Evolutionary conservation across 2,329 filamentous ascomycete genomes (phyloP).

Genomic region (Incumbomyces delicatus): DNA sequence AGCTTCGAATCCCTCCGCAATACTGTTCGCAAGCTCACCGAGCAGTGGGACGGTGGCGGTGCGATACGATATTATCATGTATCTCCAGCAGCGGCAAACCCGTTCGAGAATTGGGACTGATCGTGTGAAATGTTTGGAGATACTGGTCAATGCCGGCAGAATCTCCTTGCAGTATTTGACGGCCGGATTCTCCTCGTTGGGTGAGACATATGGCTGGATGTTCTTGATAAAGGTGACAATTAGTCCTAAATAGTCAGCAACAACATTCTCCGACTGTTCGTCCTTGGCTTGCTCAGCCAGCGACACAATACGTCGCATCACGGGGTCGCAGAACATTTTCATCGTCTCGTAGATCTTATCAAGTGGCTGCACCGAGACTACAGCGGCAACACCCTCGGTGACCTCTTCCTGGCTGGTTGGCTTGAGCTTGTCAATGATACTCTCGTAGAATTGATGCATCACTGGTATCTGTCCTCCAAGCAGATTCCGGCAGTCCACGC

Average conservation of each 20-base stretch:
- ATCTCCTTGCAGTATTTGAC: slow-evolving; percentile 96
- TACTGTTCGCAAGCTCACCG: slow-evolving; percentile 74
- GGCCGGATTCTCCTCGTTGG: slow-evolving; percentile 69
- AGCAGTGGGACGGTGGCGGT: slow-evolving; percentile 79
- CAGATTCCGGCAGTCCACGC: slow-evolving; percentile 82
- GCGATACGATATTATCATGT: slow-evolving; percentile 93
- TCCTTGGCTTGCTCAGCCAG: slow-evolving; percentile 79
- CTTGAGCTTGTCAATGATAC: slow-evolving; percentile 76
- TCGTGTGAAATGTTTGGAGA: slow-evolving; percentile 76
- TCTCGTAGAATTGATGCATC: slow-evolving; percentile 85
- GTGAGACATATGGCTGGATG: slow-evolving; percentile 63
- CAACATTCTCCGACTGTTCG: slow-evolving; percentile 70
- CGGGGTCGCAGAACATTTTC: slow-evolving; percentile 86
- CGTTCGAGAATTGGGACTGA: slow-evolving; percentile 87
- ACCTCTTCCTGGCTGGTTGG: slow-evolving; percentile 86
- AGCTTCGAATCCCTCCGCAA: slow-evolving; percentile 72
- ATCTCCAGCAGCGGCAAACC: slow-evolving; percentile 88
- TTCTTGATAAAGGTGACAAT: slow-evolving; percentile 82
- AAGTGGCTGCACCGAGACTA: slow-evolving; percentile 75
- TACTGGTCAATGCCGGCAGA: slow-evolving; percentile 74
- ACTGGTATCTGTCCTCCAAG: slow-evolving; percentile 75
- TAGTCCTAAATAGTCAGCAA: slow-evolving; percentile 85
- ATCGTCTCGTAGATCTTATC: slow-evolving; percentile 73
- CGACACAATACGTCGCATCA: slow-evolving; percentile 73
- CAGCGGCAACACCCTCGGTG: slow-evolving; percentile 86